Evolutionary conservation across 805 yeast species (phyloP).

Genomic region (Yarrowia bubula): DNA sequence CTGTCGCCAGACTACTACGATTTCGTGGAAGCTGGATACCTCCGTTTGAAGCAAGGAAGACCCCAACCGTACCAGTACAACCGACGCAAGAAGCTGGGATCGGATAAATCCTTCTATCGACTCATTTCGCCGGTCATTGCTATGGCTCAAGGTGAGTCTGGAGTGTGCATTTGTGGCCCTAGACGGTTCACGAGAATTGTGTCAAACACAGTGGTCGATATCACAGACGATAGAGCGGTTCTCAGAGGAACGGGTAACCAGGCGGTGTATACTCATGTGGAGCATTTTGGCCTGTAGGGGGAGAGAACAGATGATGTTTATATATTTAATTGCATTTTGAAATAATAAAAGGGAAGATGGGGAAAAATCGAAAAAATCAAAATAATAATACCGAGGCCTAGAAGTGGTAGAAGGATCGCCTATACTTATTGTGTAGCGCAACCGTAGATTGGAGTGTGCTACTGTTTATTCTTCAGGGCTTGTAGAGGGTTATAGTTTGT

Average conservation of each 20-base stretch:
- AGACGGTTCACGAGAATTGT: conserved; percentile 19
- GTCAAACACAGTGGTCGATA: not conserved
- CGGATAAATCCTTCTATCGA: conserved; percentile 15
- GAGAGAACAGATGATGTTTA: not conserved
- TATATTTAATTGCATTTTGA: not conserved
- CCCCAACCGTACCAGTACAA: conserved; percentile 17
- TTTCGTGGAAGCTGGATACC: conserved; percentile 7
- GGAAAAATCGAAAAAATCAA: too few relatives aligned
- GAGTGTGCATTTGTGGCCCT: conserved; percentile 27
- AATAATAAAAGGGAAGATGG: too few relatives aligned
- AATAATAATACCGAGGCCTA: too few relatives aligned
- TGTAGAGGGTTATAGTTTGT: too few relatives aligned
- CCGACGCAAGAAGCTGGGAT: conserved; percentile 9
- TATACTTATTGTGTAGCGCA: too few relatives aligned
- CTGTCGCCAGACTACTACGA: conserved; percentile 9
- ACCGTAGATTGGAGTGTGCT: too few relatives aligned
- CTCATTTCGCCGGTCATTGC: conserved; percentile 8
- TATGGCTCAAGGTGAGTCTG: conserved; percentile 21
- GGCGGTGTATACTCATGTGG: conserved; percentile 21
- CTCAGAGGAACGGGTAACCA: conserved; percentile 22
- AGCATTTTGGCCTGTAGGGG: conserved; percentile 14
- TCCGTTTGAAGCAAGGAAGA: conserved; percentile 13
- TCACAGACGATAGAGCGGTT: conserved; percentile 23
- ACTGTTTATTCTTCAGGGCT: too few relatives aligned
- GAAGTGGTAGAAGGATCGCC: too few relatives aligned